These are phyloP conservation scores for Exophiala mesophila DNA, from an alignment of 2,329 filamentous ascomycete species.

Conservation along the genomic window DNA sequence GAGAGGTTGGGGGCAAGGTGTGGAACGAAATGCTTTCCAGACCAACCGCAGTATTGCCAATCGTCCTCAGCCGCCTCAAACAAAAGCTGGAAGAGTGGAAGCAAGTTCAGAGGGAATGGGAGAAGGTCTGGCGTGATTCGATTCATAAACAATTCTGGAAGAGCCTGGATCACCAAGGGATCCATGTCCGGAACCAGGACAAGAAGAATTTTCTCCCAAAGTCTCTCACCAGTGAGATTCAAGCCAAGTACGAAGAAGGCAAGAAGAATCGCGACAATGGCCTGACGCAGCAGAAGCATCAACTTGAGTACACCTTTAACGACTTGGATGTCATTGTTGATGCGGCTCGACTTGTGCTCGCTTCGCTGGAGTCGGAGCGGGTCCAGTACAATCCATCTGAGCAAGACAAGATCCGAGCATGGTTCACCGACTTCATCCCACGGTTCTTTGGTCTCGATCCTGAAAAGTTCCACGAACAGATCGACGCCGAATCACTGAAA, in stretches of 20 bases:
- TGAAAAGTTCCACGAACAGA: conserved; percentile 57
- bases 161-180: conserved; percentile 93
- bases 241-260: conserved; percentile 88
- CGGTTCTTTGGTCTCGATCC: conserved; percentile 71
- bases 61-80: conserved; percentile 83
- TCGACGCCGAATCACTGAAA: conserved; percentile 59
- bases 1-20: conserved; percentile 75
- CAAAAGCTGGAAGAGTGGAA: conserved; percentile 98
- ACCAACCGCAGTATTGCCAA: conserved; percentile 81
- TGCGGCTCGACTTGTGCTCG: conserved; percentile 44
- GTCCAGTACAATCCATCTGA: conserved; percentile 54
- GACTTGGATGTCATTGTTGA: conserved; percentile 63
- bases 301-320: conserved; percentile 69
- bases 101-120: conserved; percentile 94
- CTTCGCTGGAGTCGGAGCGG: conserved; percentile 48
- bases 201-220: conserved; percentile 90
- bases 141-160: conserved; percentile 93
- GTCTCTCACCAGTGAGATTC: conserved; percentile 82
- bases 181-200: conserved; percentile 79
- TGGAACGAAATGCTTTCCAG: conserved; percentile 80
- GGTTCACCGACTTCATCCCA: conserved; percentile 71
- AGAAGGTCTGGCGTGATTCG: conserved; percentile 96
- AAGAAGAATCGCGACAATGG: conserved; percentile 63
- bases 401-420: conserved; percentile 67
- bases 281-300: conserved; percentile 60